Conservation (phyloP, 768 basidiomycete genomes). For the Rhizopogon sp. region DNA sequence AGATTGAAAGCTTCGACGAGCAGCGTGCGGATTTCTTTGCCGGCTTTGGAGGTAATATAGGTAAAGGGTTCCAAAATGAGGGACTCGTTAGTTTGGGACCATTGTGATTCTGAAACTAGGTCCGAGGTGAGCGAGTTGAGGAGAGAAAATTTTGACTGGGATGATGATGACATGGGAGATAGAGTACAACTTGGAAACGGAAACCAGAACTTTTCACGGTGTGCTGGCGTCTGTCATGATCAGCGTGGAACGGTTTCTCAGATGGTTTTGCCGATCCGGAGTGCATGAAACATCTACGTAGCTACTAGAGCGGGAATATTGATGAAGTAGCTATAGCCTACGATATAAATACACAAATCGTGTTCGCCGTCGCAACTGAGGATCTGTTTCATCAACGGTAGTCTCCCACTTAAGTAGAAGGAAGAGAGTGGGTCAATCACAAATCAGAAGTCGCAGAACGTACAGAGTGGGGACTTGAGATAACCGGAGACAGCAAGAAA, state of each 20-base stretch:
- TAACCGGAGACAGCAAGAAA: too few relatives aligned
- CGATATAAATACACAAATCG: too few relatives aligned
- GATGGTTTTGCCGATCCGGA: slow-evolving; percentile 16
- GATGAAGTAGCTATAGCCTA: too few relatives aligned
- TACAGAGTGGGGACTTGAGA: too few relatives aligned
- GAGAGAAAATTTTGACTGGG: neutral
- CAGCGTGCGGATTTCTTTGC: slow-evolving; percentile 86
- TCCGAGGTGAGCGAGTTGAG: neutral
- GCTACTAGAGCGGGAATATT: neutral
- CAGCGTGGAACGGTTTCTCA: slow-evolving; percentile 8
- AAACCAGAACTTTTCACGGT: too few relatives aligned
- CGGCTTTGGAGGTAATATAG: slow-evolving; percentile 79
- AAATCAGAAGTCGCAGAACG: too few relatives aligned
- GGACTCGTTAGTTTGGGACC: slow-evolving; percentile 32
- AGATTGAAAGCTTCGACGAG: slow-evolving; percentile 90
- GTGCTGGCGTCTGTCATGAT: too few relatives aligned
- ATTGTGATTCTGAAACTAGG: neutral
- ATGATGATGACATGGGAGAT: neutral
- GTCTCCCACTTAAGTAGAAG: too few relatives aligned
- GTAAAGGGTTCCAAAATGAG: slow-evolving; percentile 79
- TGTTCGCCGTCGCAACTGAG: too few relatives aligned
- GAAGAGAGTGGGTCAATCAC: too few relatives aligned
- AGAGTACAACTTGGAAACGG: neutral
- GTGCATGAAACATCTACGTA: neutral
- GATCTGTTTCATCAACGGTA: too few relatives aligned